Percentiles rank a stretch among this genome's conserved stretches.
Evolutionary conservation across 805 yeast species (phyloP).

Genomic region (Candida multigemmis): DNA sequence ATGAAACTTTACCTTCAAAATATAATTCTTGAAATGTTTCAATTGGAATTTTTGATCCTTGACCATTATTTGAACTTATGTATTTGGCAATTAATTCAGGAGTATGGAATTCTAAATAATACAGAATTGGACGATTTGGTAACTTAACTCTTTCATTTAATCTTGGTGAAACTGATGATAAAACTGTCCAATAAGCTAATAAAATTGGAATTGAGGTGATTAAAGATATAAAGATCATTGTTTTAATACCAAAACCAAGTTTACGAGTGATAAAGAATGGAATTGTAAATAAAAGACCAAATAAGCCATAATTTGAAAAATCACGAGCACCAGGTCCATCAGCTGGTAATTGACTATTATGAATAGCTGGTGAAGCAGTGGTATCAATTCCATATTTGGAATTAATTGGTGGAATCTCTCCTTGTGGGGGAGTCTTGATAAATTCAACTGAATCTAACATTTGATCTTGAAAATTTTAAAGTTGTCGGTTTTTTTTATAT

Average conservation of each 20-base stretch:
- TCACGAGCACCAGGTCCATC: slow-evolving; percentile 83
- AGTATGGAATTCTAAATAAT: slow-evolving; percentile 77
- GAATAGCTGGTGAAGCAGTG: slow-evolving; percentile 55
- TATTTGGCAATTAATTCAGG: slow-evolving; percentile 60
- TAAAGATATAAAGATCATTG: slow-evolving; percentile 52
- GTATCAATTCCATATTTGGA: slow-evolving; percentile 27
- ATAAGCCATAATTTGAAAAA: slow-evolving; percentile 54
- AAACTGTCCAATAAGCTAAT: slow-evolving; percentile 74
- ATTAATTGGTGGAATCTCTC: slow-evolving; percentile 19
- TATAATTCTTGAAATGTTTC: slow-evolving; percentile 87
- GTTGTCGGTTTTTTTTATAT: no score
- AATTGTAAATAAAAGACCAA: slow-evolving; percentile 40
- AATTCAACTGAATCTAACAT: slow-evolving; percentile 41
- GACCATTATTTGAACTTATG: slow-evolving; percentile 42
- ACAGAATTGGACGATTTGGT: slow-evolving; percentile 71
- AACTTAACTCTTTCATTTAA: slow-evolving; percentile 66
- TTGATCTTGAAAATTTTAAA: no score
- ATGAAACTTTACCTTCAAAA: slow-evolving; percentile 74
- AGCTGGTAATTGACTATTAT: slow-evolving; percentile 82
- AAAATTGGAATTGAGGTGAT: slow-evolving; percentile 60
- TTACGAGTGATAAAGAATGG: slow-evolving; percentile 59
- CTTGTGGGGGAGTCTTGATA: slow-evolving; percentile 46
- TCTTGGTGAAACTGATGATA: slow-evolving; percentile 74
- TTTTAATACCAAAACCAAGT: slow-evolving; percentile 61
- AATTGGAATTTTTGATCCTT: slow-evolving; percentile 72